Conservation (phyloP, 2,329 filamentous ascomycete genomes). For the Scorias spongiosa region DNA sequence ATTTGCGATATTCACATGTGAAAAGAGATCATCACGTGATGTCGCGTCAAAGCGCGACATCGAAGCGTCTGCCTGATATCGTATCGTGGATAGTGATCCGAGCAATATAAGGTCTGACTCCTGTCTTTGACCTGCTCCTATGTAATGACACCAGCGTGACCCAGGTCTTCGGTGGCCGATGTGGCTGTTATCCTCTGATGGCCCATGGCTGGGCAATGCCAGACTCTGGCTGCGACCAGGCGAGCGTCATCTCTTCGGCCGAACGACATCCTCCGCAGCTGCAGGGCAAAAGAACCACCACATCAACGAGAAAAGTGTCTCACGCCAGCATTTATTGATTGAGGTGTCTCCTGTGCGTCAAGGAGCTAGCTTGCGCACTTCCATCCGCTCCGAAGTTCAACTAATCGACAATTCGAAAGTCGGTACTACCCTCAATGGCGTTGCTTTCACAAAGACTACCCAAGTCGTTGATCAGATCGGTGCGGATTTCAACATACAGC, state of each 20-base stretch:
- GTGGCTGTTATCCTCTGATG: conserved; percentile 42
- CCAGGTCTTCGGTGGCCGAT: conserved; percentile 16
- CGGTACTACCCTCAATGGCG: conserved; percentile 64
- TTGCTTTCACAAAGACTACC: conserved; percentile 46
- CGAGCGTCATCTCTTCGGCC: conserved; percentile 71
- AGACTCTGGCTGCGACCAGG: conserved; percentile 68
- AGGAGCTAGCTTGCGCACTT: conserved; percentile 43
- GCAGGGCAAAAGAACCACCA: conserved; percentile 38
- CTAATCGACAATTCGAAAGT: conserved; percentile 76
- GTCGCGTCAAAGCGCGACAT: neutral
- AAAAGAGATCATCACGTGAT: neutral
- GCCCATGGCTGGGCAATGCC: conserved; percentile 36
- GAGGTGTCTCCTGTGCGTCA: conserved; percentile 49
- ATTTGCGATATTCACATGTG: too few species aligned
- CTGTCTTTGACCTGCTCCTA: too few species aligned
- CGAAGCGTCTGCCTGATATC: too few species aligned
- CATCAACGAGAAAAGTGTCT: conserved; percentile 70
- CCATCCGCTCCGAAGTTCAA: conserved; percentile 51
- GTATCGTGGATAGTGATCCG: too few species aligned
- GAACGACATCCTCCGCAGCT: conserved; percentile 45
- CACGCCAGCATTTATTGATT: conserved; percentile 73
- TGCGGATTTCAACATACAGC: conserved; percentile 31
- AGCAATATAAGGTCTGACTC: neutral
- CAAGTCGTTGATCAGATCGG: conserved; percentile 34
- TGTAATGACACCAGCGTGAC: too few species aligned